Conservation (phyloP, 148 eudicot species). For the Persicaria tinctoria region DNA sequence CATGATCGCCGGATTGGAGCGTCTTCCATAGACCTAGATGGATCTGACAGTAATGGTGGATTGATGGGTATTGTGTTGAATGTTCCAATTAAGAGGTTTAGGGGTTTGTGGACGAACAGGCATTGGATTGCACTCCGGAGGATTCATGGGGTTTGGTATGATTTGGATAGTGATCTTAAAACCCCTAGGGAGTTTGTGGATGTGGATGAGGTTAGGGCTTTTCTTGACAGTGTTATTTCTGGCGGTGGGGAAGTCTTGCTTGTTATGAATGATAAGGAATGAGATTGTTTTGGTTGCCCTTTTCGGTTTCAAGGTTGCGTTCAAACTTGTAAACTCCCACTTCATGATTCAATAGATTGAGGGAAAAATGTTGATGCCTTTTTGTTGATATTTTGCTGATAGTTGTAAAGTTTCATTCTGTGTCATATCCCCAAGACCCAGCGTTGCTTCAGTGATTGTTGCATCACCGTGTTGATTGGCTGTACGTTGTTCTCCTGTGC, state of each 20-base stretch:
- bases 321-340: not conserved
- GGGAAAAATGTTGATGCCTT: not conserved
- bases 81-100: slow-evolving; percentile 48
- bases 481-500: not conserved
- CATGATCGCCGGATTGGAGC: slow-evolving; percentile 65
- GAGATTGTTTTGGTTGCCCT: slow-evolving; percentile 13
- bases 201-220: slow-evolving; percentile 49
- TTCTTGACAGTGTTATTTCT: slow-evolving; percentile 46
- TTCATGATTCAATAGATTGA: not conserved
- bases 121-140: slow-evolving; percentile 83
- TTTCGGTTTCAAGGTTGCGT: not conserved
- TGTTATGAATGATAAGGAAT: slow-evolving; percentile 43
- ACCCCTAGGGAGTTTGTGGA: slow-evolving; percentile 43
- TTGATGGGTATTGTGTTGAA: slow-evolving; percentile 83
- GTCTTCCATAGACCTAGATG: slow-evolving; percentile 57
- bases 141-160: slow-evolving; percentile 72
- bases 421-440: not conserved
- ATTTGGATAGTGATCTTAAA: slow-evolving; percentile 88
- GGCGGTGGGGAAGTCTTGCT: slow-evolving; percentile 71
- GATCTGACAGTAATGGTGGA: slow-evolving; percentile 26
- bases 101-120: slow-evolving; percentile 63
- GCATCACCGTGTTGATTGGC: not conserved
- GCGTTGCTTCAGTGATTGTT: not conserved
- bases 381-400: not conserved
- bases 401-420: not conserved